phyloP scores from a whole-genome alignment of 331 rosid species.

The Erythrophleum ivorense region DNA sequence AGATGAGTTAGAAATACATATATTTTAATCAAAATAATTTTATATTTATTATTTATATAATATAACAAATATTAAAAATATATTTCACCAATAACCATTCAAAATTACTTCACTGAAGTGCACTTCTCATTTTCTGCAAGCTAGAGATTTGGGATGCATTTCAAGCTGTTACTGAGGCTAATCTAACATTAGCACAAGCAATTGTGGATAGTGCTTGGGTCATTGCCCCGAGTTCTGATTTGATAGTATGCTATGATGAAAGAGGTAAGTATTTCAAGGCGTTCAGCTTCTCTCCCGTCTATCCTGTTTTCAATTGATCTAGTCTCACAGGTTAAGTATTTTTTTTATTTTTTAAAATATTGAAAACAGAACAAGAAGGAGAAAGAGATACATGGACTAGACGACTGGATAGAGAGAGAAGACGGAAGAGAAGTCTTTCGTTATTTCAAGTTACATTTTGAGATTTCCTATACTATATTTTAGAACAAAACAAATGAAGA shows the following conservation, averaged over 20 bases:
- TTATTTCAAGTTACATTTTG: slow-evolving; percentile 26
- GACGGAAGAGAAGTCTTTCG: too few species aligned
- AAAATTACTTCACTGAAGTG: slow-evolving; percentile 32
- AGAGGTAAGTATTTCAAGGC: slow-evolving; percentile 75
- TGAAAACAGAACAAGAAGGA: too few species aligned
- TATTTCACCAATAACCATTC: neutral
- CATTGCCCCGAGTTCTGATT: slow-evolving; percentile 88
- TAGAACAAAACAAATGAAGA: neutral
- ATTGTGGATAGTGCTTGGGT: slow-evolving; percentile 95
- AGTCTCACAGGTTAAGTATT: too few species aligned
- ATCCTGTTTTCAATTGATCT: too few species aligned
- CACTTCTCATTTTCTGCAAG: slow-evolving; percentile 40
- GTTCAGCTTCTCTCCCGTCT: too few species aligned
- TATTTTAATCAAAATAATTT: too few species aligned
- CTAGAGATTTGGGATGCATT: slow-evolving; percentile 99
- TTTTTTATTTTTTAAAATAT: too few species aligned
- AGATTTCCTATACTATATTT: neutral
- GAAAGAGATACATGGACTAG: too few species aligned
- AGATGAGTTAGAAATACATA: too few species aligned
- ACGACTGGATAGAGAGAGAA: too few species aligned
- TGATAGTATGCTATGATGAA: slow-evolving; percentile 93
- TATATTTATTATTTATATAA: too few species aligned
- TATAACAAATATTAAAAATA: too few species aligned
- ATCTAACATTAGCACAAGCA: slow-evolving; percentile 80
- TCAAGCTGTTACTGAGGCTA: slow-evolving; percentile 96